phyloP scores from a whole-genome alignment of 495 filamentous ascomycete species.

The Lasiosphaeria ovina region DNA sequence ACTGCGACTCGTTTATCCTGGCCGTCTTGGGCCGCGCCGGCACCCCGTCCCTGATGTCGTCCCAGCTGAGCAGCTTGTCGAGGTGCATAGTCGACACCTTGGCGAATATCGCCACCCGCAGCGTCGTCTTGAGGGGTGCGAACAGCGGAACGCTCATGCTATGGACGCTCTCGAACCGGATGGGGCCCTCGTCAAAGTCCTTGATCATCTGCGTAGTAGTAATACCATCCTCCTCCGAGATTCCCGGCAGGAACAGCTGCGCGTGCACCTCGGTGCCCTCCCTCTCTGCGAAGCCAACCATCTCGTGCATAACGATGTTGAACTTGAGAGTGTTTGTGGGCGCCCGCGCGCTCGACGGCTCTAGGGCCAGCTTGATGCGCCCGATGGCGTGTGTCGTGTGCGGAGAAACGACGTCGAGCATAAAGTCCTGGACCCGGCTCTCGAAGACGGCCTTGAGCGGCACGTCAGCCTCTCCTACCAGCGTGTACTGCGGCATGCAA shows the following conservation, averaged over 20 bases:
- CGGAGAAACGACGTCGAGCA: conserved; percentile 84
- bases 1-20: conserved; percentile 85
- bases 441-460: conserved; percentile 93
- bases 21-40: conserved; percentile 61
- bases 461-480: conserved; percentile 91
- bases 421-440: conserved; percentile 90
- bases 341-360: conserved; percentile 90
- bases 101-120: conserved; percentile 93
- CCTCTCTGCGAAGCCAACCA: conserved; percentile 92
- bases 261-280: conserved; percentile 96
- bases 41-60: conserved; percentile 86
- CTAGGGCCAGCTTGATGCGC: conserved; percentile 83
- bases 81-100: conserved; percentile 90
- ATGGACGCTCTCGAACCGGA: conserved; percentile 96
- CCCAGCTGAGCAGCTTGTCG: conserved; percentile 97
- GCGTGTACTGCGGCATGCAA: conserved; percentile 86
- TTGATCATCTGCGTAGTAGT: conserved; percentile 94
- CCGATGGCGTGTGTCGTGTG: conserved; percentile 88
- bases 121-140: conserved; percentile 67
- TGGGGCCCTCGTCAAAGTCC: conserved; percentile 91
- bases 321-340: conserved; percentile 93
- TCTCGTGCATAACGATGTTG: conserved; percentile 97
- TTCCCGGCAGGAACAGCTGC: conserved; percentile 89
- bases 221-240: conserved; percentile 87
- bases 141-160: conserved; percentile 96